Conservation (phyloP, 2,329 filamentous ascomycete species). For the Thielaviopsis punctulata region DNA sequence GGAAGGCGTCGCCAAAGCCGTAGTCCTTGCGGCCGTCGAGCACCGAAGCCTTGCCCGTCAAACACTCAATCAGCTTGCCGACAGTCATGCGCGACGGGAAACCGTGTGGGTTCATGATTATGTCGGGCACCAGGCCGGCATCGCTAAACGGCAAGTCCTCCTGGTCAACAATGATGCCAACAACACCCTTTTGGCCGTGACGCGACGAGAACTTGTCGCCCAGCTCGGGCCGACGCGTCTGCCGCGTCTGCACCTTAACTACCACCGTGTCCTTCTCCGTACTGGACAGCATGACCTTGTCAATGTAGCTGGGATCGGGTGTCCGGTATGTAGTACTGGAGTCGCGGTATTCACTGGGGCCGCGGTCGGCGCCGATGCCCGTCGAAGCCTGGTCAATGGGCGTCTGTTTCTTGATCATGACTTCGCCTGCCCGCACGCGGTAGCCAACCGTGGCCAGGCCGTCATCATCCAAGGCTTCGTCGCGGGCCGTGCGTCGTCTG, state of each 20-base stretch:
- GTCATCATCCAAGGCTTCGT: constrained; percentile 62
- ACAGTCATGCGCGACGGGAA: constrained; percentile 99
- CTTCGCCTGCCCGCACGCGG: constrained; percentile 59
- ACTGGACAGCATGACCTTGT: constrained; percentile 83
- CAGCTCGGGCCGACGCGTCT: constrained; percentile 79
- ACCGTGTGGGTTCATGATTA: constrained; percentile 98
- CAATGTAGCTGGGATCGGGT: constrained; percentile 62
- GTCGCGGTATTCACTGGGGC: constrained; percentile 46
- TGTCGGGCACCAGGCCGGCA: constrained; percentile 86
- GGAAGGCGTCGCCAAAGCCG: constrained; percentile 86
- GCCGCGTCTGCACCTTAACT: constrained; percentile 80
- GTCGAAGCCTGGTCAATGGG: constrained; percentile 63
- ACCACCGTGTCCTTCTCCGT: constrained; percentile 66
- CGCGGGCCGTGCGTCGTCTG: constrained; percentile 45
- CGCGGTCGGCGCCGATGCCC: constrained; percentile 50
- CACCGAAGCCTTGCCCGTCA: constrained; percentile 91
- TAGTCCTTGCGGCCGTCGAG: constrained; percentile 83
- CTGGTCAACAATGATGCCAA: constrained; percentile 92
- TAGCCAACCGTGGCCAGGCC: constrained; percentile 78
- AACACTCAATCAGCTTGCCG: constrained; percentile 95
- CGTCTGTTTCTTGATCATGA: constrained; percentile 78
- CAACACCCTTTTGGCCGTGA: constrained; percentile 95
- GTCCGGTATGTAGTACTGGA: constrained; percentile 64
- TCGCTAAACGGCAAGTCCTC: constrained; percentile 95
- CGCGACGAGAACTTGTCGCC: constrained; percentile 98